Evolutionary conservation across 2,329 filamentous ascomycete genomes (phyloP), one percentile per base, ranked within the genome.

Genomic region (Aspergillus proliferans): DNA sequence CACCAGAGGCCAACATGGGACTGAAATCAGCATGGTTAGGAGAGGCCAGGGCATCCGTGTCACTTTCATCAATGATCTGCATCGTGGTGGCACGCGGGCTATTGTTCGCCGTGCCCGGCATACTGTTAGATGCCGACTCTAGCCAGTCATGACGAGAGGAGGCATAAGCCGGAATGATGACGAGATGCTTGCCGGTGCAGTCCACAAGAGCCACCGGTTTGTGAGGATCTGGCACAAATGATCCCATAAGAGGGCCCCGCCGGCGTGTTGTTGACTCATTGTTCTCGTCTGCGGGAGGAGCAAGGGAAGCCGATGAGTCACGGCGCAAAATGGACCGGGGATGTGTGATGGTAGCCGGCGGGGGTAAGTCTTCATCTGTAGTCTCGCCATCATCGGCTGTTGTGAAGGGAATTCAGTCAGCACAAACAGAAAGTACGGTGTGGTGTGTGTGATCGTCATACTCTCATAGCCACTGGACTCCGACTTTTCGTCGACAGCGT

Each of bases 1-100:
- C 83, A 15, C 83, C 81, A 51, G 86, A 84, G 63, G 77, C 82
- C 52, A 86, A 71, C 60, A 87, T 81, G 14, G 84, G 82, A 46
- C 69, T 71, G 44, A 70, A 55, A 44, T 68, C 65, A 7, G 53
- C 48, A 9, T 64, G 66, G 44, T 63, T 66, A 2, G 70, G 69
- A 1, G 69, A 72, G 7, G 62, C 58, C 22, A 72, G 57, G 10
- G 66, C 68, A 55, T 74, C 73, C 7, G 68, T 69, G 41, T 76
- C 72, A 48, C 69, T 76, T 47, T 75, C 72, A 49, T 74, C 70
- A 14, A 69, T 53, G 36, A 69, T 55, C 40, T 70, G 64, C 53
- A 71, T 61, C 5, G 66, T 69, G 24, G 66, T 66, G 8, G 65
- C 60, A 24, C 67, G 65, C 41, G 71, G 71, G 47, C 71, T 73